Evolutionary conservation across 2,329 filamentous ascomycete genomes (phyloP).

Genomic region (Eutypa lata): DNA sequence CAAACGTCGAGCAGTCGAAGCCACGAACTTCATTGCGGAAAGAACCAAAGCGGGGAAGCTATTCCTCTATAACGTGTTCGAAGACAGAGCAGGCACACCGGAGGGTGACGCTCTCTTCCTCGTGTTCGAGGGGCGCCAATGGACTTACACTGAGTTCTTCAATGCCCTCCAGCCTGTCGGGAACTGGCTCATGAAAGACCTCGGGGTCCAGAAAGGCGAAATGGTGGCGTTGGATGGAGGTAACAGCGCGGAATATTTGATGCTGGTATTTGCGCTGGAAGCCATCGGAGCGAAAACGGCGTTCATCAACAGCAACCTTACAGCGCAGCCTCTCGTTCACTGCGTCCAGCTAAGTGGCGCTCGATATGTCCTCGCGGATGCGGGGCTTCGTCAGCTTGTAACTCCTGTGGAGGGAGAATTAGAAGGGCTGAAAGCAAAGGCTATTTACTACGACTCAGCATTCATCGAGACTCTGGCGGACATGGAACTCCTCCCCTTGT

Average conservation of each 20-base stretch:
- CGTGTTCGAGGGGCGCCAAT: conserved; percentile 59
- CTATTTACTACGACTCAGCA: conserved; percentile 48
- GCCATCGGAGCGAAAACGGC: conserved; percentile 64
- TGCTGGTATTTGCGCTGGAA: conserved; percentile 62
- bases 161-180: conserved; percentile 54
- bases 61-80: conserved; percentile 19
- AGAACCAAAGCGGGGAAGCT: conserved; percentile 15
- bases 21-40: conserved; percentile 41
- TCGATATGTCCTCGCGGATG: conserved; percentile 56
- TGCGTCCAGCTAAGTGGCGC: conserved; percentile 57
- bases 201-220: conserved; percentile 55
- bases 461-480: conserved; percentile 40
- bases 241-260: conserved; percentile 64
- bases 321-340: conserved; percentile 61
- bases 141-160: conserved; percentile 56
- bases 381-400: conserved; percentile 46
- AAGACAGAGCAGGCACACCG: conserved; percentile 19
- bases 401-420: conserved; percentile 56
- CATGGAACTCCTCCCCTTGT: conserved; percentile 49
- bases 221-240: conserved; percentile 63
- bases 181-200: conserved; percentile 55
- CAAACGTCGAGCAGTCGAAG: conserved; percentile 33
- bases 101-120: conserved; percentile 21
- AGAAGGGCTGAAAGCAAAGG: conserved; percentile 47
- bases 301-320: conserved; percentile 67